Percentiles rank a stretch among this genome's conserved stretches.
Conservation (phyloP, 148 eudicot species). For the Rhododendron ferrugineum region DNA sequence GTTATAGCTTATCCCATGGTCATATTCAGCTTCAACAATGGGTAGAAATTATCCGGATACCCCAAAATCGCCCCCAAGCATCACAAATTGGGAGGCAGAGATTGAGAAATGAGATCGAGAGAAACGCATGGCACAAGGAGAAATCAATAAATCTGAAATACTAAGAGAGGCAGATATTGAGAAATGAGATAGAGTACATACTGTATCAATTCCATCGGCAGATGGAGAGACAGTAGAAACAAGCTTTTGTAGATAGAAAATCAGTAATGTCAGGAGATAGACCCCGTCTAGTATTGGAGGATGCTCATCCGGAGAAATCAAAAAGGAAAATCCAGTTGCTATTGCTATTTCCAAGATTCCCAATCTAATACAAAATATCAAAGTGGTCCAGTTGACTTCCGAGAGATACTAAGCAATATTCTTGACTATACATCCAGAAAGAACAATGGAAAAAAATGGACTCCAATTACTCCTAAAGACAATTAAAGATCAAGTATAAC, state of each 20-base stretch:
- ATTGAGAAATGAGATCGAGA: too few species aligned
- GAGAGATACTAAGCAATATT: not conserved
- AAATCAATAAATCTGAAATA: too few species aligned
- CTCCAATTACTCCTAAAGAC: not conserved
- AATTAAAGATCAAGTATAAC: not conserved
- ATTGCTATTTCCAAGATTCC: not conserved
- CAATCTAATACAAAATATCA: not conserved
- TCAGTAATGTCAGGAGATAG: constrained; percentile 81
- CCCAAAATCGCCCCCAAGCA: too few species aligned
- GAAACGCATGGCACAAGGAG: too few species aligned
- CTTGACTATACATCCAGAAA: not conserved
- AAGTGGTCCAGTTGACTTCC: not conserved
- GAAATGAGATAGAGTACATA: too few species aligned
- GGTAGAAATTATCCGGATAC: too few species aligned
- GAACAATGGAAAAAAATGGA: not conserved
- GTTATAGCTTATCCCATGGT: too few species aligned
- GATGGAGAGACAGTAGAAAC: too few species aligned
- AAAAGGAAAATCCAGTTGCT: constrained; percentile 3
- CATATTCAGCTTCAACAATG: too few species aligned
- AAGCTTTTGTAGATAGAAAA: constrained; percentile 32
- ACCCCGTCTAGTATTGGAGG: constrained; percentile 98
- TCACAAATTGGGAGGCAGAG: too few species aligned
- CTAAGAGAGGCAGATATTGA: too few species aligned
- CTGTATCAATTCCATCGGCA: too few species aligned
- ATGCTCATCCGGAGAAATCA: constrained; percentile 66